These are phyloP conservation scores for Rhizophagus sp. DNA, from an alignment of 192 early-diverging fungal genomes.

Conservation along the genomic window DNA sequence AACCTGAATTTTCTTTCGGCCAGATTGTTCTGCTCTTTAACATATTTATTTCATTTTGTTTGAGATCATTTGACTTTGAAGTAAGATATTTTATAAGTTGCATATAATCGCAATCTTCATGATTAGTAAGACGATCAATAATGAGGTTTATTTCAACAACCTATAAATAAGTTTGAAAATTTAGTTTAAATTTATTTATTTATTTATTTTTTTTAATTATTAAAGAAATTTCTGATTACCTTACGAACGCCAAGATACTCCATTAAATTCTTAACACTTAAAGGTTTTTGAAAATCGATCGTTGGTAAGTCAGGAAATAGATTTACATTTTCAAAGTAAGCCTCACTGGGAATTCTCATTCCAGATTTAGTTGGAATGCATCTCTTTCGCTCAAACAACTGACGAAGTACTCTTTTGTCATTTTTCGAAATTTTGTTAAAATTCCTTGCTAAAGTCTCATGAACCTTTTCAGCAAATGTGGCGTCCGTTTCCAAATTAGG, in stretches of 20 bases:
- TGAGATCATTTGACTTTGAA: conserved; percentile 53
- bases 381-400: conserved; percentile 39
- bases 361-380: conserved; percentile 79
- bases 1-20: conserved; percentile 50
- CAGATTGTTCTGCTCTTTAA: conserved; percentile 68
- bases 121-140: conserved; percentile 72
- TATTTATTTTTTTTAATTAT: too few relatives aligned
- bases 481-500: conserved; percentile 38
- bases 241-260: conserved; percentile 77
- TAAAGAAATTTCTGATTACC: conserved; percentile 28
- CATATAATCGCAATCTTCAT: conserved; percentile 81
- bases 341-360: conserved; percentile 62
- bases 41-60: conserved; percentile 55
- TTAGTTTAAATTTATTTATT: too few relatives aligned
- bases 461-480: conserved; percentile 66
- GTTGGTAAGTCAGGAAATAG: conserved; percentile 84
- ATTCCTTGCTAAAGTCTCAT: conserved; percentile 55
- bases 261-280: conserved; percentile 56
- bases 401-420: conserved; percentile 36
- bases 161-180: conserved; percentile 23
- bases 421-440: conserved; percentile 37
- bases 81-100: conserved; percentile 84
- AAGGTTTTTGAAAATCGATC: conserved; percentile 50
- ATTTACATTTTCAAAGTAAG: conserved; percentile 79
- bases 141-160: conserved; percentile 83